Evolutionary conservation across 495 filamentous ascomycete species (phyloP).

Genomic region (Penicillium tannophilum): DNA sequence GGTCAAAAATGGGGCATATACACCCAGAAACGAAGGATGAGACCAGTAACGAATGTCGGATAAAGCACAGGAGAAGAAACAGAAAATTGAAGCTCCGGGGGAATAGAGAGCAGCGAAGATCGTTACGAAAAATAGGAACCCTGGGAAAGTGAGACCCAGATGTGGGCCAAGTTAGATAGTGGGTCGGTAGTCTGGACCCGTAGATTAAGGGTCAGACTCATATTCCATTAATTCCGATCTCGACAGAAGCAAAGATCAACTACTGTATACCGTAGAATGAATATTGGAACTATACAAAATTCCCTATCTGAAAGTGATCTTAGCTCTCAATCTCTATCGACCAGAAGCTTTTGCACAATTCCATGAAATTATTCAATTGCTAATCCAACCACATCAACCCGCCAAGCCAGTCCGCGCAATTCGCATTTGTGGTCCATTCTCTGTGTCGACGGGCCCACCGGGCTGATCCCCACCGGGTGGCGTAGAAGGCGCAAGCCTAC

Average conservation of each 20-base stretch:
- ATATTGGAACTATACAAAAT: no score
- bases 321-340: no score
- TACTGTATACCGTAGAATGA: background rate
- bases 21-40: background rate
- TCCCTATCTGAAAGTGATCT: no score
- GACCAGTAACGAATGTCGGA: background rate
- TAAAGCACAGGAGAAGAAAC: background rate
- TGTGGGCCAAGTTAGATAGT: conserved; percentile 1
- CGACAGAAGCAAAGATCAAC: background rate
- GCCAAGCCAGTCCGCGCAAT: conserved; percentile 4
- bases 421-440: background rate
- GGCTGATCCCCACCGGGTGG: conserved; percentile 20
- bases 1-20: background rate
- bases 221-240: background rate
- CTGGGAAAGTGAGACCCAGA: conserved; percentile 15
- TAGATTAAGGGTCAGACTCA: background rate
- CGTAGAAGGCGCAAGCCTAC: conserved; percentile 5
- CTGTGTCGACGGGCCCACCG: conserved; percentile 4
- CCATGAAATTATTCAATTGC: background rate
- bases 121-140: conserved; percentile 2
- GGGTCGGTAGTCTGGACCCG: conserved; percentile 21
- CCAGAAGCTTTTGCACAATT: no score
- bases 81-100: conserved; percentile 1
- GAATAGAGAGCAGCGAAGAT: conserved; percentile 1
- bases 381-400: background rate